Evolutionary conservation across 345 rosid species (phyloP).

Genomic region (Populus pruinosa): DNA sequence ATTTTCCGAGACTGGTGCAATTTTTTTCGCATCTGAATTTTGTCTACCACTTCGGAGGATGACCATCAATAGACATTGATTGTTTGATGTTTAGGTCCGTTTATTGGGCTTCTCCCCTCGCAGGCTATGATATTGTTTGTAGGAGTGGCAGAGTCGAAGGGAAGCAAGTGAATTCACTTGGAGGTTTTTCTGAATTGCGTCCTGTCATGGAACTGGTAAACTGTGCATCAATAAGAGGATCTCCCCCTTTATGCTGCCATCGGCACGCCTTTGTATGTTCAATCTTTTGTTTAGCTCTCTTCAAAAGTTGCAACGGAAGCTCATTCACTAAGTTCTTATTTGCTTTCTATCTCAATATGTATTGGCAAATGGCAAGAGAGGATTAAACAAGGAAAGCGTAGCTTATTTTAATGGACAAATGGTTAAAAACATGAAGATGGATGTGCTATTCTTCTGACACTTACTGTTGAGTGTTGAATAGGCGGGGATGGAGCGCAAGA

Average conservation of each 20-base stretch:
- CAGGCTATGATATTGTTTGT: conserved; percentile 28
- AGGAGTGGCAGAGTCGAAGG: conserved; percentile 28
- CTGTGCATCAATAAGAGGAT: conserved; percentile 3
- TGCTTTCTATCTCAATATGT: not conserved
- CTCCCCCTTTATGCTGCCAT: conserved; percentile 21
- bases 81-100: conserved; percentile 39
- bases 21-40: conserved; percentile 25
- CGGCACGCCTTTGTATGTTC: conserved; percentile 27
- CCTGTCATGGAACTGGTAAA: conserved; percentile 3
- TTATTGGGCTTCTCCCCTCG: conserved; percentile 23
- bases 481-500: too few relatives aligned
- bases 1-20: conserved; percentile 16
- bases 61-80: conserved; percentile 17
- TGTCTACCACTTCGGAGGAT: conserved; percentile 18
- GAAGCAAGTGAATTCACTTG: conserved; percentile 20
- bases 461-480: not conserved
- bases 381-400: not conserved
- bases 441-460: too few relatives aligned
- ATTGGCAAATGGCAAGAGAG: not conserved
- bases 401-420: not conserved
- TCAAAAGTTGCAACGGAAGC: conserved; percentile 13
- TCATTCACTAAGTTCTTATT: conserved; percentile 26
- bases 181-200: not conserved
- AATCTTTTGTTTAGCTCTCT: conserved; percentile 1
- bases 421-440: too few relatives aligned